A percentile compares a stretch with the other conserved stretches of the same genome.
phyloP scores from a whole-genome alignment of 352 stramenopile genomes.

The Plasmopara muralis region DNA sequence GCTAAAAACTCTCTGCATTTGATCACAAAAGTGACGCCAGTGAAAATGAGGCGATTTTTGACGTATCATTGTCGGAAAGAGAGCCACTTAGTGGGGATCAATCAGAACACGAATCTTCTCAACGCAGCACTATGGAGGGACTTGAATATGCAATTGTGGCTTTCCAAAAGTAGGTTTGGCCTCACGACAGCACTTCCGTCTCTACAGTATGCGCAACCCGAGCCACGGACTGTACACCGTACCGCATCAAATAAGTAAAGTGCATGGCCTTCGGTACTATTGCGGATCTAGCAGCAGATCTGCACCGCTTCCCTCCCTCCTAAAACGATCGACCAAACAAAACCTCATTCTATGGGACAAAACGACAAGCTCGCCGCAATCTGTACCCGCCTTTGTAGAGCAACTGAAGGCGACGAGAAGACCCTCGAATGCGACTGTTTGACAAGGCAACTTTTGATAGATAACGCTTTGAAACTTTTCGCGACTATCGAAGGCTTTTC shows the following conservation, averaged over 20 bases:
- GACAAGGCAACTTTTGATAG: background rate
- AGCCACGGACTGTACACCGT: no score
- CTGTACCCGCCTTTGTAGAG: background rate
- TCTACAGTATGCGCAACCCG: background rate
- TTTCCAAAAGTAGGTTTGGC: background rate
- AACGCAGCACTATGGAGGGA: background rate
- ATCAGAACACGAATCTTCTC: background rate
- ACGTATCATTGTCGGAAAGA: background rate
- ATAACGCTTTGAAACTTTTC: background rate
- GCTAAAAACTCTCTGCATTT: background rate
- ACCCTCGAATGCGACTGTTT: background rate
- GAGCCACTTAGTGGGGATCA: slow-evolving; percentile 1
- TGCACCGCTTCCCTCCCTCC: background rate
- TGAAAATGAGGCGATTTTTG: background rate
- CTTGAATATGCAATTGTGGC: background rate
- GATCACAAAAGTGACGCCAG: background rate
- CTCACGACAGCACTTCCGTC: background rate
- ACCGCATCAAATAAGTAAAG: background rate
- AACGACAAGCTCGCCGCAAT: background rate
- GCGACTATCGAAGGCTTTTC: background rate
- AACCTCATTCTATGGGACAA: background rate
- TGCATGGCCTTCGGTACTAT: background rate
- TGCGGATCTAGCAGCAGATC: background rate
- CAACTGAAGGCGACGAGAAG: background rate
- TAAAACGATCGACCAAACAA: background rate